Evolutionary conservation across 2,329 filamentous ascomycete genomes (phyloP).

Genomic region (Graphiopsis chlorocephala): DNA sequence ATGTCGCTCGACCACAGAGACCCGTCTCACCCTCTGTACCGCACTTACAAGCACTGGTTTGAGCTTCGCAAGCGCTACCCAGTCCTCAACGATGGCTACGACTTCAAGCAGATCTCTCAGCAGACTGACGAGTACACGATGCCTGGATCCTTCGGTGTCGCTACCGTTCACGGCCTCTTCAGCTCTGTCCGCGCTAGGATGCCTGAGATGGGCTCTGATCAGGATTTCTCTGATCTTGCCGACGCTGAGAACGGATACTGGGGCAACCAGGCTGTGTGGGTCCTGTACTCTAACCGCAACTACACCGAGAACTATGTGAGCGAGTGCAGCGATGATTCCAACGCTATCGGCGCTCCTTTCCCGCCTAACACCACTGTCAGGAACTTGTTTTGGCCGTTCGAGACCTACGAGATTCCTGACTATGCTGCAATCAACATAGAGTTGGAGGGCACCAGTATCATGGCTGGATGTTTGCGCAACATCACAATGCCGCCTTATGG

Average conservation of each 20-base stretch:
- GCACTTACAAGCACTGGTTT: slow-evolving; percentile 61
- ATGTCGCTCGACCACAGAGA: slow-evolving; percentile 62
- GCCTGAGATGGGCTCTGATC: slow-evolving; percentile 38
- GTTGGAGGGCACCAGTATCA: slow-evolving; percentile 42
- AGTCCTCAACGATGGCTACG: slow-evolving; percentile 59
- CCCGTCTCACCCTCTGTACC: slow-evolving; percentile 59
- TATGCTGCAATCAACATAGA: slow-evolving; percentile 45
- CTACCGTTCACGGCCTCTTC: slow-evolving; percentile 61
- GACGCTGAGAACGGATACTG: slow-evolving; percentile 28
- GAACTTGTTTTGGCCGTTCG: slow-evolving; percentile 63
- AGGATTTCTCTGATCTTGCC: slow-evolving; percentile 52
- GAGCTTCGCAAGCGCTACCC: slow-evolving; percentile 57
- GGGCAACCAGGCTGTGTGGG: slow-evolving; percentile 51
- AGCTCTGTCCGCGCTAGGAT: slow-evolving; percentile 49
- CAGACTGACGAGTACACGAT: slow-evolving; percentile 51
- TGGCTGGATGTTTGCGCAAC: slow-evolving; percentile 55
- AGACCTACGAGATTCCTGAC: slow-evolving; percentile 51
- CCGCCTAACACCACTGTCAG: slow-evolving; percentile 54
- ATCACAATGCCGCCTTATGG: slow-evolving; percentile 56
- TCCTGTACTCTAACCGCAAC: slow-evolving; percentile 52
- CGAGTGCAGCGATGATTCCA: slow-evolving; percentile 52
- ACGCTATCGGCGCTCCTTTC: slow-evolving; percentile 58
- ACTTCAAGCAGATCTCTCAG: slow-evolving; percentile 55
- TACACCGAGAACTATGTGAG: slow-evolving; percentile 54
- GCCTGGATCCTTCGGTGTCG: slow-evolving; percentile 51